phyloP scores from a whole-genome alignment of 2,329 filamentous ascomycete species.

The Ophiostoma novo-ulmi region DNA sequence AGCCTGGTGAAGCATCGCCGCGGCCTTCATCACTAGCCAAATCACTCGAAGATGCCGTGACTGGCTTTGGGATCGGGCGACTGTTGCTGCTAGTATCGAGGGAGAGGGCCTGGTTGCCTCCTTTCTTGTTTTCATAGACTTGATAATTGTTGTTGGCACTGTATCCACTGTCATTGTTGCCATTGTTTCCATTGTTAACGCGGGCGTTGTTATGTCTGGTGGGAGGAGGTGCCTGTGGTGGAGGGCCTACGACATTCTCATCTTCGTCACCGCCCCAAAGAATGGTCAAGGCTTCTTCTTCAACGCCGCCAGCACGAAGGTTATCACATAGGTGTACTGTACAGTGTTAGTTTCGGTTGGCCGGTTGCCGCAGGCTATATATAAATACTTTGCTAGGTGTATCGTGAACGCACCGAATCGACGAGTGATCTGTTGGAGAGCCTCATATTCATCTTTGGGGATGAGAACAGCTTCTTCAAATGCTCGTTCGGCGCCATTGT shows the following conservation, averaged over 20 bases:
- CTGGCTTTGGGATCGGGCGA: neutral
- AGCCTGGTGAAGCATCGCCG: neutral
- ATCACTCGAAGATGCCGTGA: neutral
- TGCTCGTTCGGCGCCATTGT: conserved; percentile 40
- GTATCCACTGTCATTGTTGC: neutral
- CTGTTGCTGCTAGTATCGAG: neutral
- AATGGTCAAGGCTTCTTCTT: conserved; percentile 36
- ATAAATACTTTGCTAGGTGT: neutral
- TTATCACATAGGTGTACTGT: conserved; percentile 45
- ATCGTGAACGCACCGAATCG: conserved; percentile 48
- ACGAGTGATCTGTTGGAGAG: conserved; percentile 46
- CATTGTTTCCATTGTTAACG: neutral
- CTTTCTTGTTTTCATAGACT: neutral
- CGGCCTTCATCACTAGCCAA: neutral
- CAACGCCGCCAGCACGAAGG: conserved; percentile 46
- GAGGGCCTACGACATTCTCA: neutral
- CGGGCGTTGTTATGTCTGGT: conserved; percentile 1
- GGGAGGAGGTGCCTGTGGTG: neutral
- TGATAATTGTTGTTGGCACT: neutral
- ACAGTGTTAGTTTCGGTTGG: neutral
- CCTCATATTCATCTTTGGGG: conserved; percentile 56
- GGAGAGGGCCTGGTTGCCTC: neutral
- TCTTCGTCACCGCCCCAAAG: conserved; percentile 39
- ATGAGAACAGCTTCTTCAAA: conserved; percentile 33
- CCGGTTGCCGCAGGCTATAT: neutral